Evolutionary conservation across 139 green algal species (phyloP), one percentile per base, ranked within the genome.

Genomic region (Bryopsis sp.): DNA sequence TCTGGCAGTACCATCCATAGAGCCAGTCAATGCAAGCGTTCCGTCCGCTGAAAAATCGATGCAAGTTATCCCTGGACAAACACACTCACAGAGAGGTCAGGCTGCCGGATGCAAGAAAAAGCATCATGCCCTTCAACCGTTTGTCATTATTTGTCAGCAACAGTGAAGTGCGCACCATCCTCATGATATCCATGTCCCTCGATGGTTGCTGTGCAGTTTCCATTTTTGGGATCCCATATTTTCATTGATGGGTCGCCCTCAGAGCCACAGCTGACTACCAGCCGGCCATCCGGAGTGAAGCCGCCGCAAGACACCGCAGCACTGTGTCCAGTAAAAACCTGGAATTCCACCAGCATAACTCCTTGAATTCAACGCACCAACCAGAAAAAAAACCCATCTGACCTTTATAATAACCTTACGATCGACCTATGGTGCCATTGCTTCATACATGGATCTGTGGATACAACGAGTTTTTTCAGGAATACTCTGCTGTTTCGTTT

Each of bases 211-310:
- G 39, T 81, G 78, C 88, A 94, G 58, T 85, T 81, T 1, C 87
- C 91, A 1, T 79, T 94, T 46, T 86, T 86, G 3, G 90, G 88
- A 72, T 90, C 86, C 90, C 91, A 97, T 54, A 89, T 79, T 1
- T 85, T 74, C 48, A 97, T 64, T 19, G 69, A 84, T 38, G 72
- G 74, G 74, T 97, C 90, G 1, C 72, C 80, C 33, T 93, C 89
- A n/a, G 81, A 85, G 28, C 88, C 90, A 11, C 78, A 89, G 2
- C 86, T 95, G 2, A 95, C 82, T n/a, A 95, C 73, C 5, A 46
- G 1, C 63, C 88, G 89, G 54, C 90, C 90, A 64, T 98, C 93
- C 2, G 87, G 82, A 0, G 90, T 90, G 76, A 98, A 98, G 1
- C 54, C 36, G 33, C 93, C 94, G 50, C 84, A 93, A 0, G 73